Base-by-base conservation (phyloP, 2,329 filamentous ascomycete genomes). In the Ophiostoma angusticollis region DNA sequence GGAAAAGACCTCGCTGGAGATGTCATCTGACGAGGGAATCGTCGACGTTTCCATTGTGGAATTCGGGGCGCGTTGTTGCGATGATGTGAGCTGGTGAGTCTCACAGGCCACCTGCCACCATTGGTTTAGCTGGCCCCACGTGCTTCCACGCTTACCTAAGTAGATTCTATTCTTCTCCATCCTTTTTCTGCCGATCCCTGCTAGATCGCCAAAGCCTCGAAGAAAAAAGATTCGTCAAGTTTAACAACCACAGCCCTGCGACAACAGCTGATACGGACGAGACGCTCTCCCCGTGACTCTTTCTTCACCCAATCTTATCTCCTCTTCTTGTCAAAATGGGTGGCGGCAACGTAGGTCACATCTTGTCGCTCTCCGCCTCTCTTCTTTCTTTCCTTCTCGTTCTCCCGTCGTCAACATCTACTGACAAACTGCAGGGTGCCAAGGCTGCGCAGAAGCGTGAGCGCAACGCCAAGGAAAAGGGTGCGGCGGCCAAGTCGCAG, bases 371-470 rank as follows among this genome's bases (percentile, higher is more conserved):
- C 17, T 3, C 25, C 19, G 19, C 9, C 6, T 11, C 23, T 25
- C 3, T 21, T 9, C 16, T 23, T 24, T 28, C 9, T 35, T 28
- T 19, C 9, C 19, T 16, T 21, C 28, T 4, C 18, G 6, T 18
- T 25, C 19, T 36, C 14, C n/a, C n/a, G n/a, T n/a, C n/a, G n/a
- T 36, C 9, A 5, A 12, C 19, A 21, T 31, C 21, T 3, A 12
- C 24, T 12, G 13, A 16, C 32, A 31, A 17, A 40, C 38, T 4
- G 14, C 47, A 58, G 56, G 57, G 57, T 57, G 56, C 57, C 51
- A 59, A 58, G 50, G 53, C 57, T 32, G 52, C 53, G 57, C 73
- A 78, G 62, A 82, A 82, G 73, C 78, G 80, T 49, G 80, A 81
- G 59, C 78, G 79, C 61, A 77, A 77, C 57, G 64, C 65, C 47